Evolutionary conservation across 805 yeast genomes (phyloP).

Genomic region (Lachancea sp.): DNA sequence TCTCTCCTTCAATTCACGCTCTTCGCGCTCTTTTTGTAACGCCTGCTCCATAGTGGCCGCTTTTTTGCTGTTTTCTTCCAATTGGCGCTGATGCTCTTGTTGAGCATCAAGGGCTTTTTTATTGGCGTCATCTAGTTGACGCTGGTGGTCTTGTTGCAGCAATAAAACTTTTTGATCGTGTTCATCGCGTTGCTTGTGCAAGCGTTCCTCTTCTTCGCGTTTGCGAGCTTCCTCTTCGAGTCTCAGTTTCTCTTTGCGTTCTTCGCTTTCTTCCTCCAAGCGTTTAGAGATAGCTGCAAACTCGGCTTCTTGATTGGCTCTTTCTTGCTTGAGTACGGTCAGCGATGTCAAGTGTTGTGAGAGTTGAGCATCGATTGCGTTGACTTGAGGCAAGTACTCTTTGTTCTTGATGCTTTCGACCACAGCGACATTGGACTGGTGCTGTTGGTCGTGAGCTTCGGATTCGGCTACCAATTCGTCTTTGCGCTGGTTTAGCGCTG

Average conservation of each 20-base stretch:
- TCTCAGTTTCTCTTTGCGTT: constrained; percentile 24
- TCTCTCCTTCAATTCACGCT: constrained; percentile 12
- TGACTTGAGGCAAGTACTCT: constrained; percentile 22
- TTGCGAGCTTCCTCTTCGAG: constrained; percentile 24
- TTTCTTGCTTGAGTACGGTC: constrained; percentile 27
- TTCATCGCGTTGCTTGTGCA: constrained; percentile 24
- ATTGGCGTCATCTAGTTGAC: constrained; percentile 13
- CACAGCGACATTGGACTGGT: constrained; percentile 14
- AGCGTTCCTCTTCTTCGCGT: constrained; percentile 20
- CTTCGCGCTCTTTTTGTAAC: constrained; percentile 13
- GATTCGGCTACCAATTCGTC: constrained; percentile 17
- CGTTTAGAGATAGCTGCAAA: constrained; percentile 24
- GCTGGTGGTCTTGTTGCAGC: constrained; percentile 18
- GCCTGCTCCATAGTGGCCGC: constrained; percentile 7
- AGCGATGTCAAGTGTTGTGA: constrained; percentile 17
- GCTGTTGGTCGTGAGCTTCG: constrained; percentile 13
- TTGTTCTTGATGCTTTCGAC: constrained; percentile 20
- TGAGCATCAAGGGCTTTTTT: constrained; percentile 9
- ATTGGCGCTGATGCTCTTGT: constrained; percentile 3
- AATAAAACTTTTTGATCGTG: constrained; percentile 22
- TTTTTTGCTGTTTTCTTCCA: constrained; percentile 3
- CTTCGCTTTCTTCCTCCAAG: constrained; percentile 24
- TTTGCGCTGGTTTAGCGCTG: constrained; percentile 15
- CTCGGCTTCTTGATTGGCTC: constrained; percentile 25
- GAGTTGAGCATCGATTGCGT: constrained; percentile 23